Conservation (phyloP, 1,284 basidiomycete species). For the Malassezia japonica region DNA sequence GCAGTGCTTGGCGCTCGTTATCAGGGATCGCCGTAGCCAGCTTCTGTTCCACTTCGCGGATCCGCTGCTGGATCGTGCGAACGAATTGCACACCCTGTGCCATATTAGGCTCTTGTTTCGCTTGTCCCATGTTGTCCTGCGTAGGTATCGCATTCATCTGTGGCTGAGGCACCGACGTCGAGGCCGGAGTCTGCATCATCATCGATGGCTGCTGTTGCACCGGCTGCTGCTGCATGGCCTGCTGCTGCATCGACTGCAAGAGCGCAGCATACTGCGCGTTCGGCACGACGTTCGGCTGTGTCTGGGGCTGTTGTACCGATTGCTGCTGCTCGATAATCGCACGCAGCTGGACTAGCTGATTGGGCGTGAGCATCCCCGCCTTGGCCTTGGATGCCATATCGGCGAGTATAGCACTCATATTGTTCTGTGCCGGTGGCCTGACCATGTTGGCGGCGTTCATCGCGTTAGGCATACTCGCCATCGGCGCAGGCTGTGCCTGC, state of each 20-base stretch:
- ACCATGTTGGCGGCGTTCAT: background rate
- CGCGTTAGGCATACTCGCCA: background rate
- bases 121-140: background rate
- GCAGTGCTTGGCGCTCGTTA: conserved; percentile 25
- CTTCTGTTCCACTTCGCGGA: conserved; percentile 30
- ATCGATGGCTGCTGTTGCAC: conserved; percentile 14
- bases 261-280: background rate
- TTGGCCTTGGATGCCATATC: conserved; percentile 19
- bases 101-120: conserved; percentile 8
- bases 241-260: conserved; percentile 4
- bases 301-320: conserved; percentile 2
- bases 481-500: background rate
- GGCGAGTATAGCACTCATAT: conserved; percentile 1
- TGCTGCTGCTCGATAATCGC: conserved; percentile 24
- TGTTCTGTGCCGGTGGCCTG: background rate
- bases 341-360: conserved; percentile 28
- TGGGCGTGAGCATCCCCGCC: conserved; percentile 24
- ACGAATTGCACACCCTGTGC: conserved; percentile 25
- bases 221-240: conserved; percentile 11
- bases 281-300: background rate
- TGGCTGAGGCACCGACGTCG: background rate
- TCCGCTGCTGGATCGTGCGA: conserved; percentile 31
- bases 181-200: background rate
- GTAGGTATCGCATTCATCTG: background rate
- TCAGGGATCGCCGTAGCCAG: conserved; percentile 23